These are phyloP conservation scores for Panicum miliaceum DNA, from an alignment of 176 grass and related monocot species.

Conservation along the genomic window DNA sequence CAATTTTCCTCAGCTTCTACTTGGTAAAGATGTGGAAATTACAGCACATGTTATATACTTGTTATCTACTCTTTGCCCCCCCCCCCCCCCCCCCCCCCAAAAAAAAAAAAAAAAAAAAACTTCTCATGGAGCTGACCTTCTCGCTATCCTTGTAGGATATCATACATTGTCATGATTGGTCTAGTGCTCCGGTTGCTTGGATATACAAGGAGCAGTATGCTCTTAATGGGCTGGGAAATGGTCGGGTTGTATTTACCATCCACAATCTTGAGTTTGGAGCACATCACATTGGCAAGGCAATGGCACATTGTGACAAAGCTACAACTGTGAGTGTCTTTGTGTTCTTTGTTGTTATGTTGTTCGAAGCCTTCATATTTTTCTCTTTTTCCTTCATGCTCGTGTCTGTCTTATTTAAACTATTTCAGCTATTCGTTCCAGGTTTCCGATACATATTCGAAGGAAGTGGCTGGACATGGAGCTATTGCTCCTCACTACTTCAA, in stretches of 20 bases:
- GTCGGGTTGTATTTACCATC: constrained; percentile 91
- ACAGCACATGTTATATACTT: not conserved
- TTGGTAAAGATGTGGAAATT: not conserved
- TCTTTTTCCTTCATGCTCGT: constrained; percentile 17
- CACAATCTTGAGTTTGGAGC: constrained; percentile 97
- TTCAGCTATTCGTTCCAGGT: constrained; percentile 58
- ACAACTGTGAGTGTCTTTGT: constrained; percentile 75
- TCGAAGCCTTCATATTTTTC: constrained; percentile 23
- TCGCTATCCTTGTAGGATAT: constrained; percentile 70
- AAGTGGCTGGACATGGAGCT: constrained; percentile 79
- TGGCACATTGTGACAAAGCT: constrained; percentile 80
- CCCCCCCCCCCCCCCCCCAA: no score
- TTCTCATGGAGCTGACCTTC: not conserved
- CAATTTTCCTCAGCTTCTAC: not conserved
- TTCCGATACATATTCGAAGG: constrained; percentile 82
- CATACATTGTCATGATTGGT: constrained; percentile 98
- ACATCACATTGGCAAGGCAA: constrained; percentile 84
- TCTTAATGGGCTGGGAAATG: constrained; percentile 63
- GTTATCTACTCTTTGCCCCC: not conserved
- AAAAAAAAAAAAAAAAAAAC: no score
- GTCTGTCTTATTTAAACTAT: constrained; percentile 21
- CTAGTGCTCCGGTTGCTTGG: constrained; percentile 94
- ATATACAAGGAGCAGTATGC: constrained; percentile 89
- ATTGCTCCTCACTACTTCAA: constrained; percentile 86
- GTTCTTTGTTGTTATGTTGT: constrained; percentile 19